Evolutionary conservation across 345 rosid genomes (phyloP).

Genomic region (Populus deltoides): DNA sequence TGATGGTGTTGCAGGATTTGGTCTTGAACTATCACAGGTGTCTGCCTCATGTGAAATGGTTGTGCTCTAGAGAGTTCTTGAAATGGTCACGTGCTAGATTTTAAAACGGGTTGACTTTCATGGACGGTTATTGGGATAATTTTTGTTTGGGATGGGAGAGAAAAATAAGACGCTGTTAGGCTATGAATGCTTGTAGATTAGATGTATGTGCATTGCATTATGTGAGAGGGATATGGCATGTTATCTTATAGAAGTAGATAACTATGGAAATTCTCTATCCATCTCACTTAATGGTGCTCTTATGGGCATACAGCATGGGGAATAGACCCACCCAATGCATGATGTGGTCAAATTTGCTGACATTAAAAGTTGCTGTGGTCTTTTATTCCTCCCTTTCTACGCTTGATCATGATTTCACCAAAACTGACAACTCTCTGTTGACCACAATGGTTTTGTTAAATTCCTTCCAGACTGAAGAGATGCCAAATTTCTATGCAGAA

Average conservation of each 20-base stretch:
- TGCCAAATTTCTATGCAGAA: constrained; percentile 82
- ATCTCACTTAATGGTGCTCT: neutral
- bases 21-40: neutral
- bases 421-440: neutral
- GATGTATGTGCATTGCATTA: neutral
- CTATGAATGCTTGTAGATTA: neutral
- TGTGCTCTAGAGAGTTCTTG: neutral
- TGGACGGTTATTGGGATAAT: neutral
- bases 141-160: neutral
- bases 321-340: neutral
- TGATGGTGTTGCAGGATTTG: neutral
- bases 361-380: neutral
- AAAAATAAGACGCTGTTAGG: neutral
- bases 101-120: too few relatives aligned
- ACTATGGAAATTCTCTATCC: neutral
- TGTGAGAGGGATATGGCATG: neutral
- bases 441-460: neutral
- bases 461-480: constrained; percentile 79
- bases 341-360: neutral
- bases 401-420: neutral
- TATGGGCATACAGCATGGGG: neutral
- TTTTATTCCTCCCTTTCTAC: neutral
- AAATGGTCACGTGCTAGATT: too few relatives aligned
- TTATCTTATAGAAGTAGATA: neutral
- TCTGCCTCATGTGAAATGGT: neutral